A percentile compares a stretch with the other conserved stretches of the same genome.
phyloP scores from a whole-genome alignment of 371 early-diverging fungal genomes.

The Gilbertella persicaria region DNA sequence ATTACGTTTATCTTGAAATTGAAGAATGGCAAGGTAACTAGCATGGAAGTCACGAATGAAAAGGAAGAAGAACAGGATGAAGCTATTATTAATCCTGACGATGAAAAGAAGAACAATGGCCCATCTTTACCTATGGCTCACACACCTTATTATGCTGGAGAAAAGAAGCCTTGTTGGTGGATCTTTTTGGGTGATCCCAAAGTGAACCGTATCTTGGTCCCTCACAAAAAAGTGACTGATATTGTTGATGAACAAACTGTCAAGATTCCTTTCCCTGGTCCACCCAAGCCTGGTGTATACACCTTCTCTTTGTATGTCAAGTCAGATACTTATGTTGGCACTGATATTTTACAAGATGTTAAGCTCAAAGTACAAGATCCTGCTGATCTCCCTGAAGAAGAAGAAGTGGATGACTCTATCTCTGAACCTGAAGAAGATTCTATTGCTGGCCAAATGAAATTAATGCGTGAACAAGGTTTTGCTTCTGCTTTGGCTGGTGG shows the following conservation, averaged over 20 bases:
- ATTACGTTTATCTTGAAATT: constrained; percentile 75
- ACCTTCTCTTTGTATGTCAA: constrained; percentile 83
- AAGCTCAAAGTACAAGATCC: constrained; percentile 74
- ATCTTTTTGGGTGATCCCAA: constrained; percentile 85
- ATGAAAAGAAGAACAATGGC: constrained; percentile 35
- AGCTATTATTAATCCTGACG: constrained; percentile 17
- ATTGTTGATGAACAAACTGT: constrained; percentile 69
- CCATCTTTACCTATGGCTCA: constrained; percentile 50
- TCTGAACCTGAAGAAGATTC: constrained; percentile 96
- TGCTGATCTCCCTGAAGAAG: constrained; percentile 68
- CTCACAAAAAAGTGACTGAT: constrained; percentile 80
- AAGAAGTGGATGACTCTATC: constrained; percentile 88
- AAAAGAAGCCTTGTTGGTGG: constrained; percentile 93
- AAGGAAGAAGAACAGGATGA: constrained; percentile 43
- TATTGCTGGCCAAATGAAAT: constrained; percentile 90
- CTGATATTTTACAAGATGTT: constrained; percentile 77
- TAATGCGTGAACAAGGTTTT: constrained; percentile 77
- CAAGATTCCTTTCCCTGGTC: constrained; percentile 92
- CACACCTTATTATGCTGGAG: constrained; percentile 70
- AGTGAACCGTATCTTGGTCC: constrained; percentile 79
- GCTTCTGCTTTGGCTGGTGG: constrained; percentile 65
- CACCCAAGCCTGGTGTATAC: constrained; percentile 83
- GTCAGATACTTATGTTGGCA: constrained; percentile 86
- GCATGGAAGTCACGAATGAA: constrained; percentile 15
- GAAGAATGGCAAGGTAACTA: constrained; percentile 36